Evolutionary conservation across 108 stramenopile genomes (phyloP).

Genomic region (Nitzschia inconspicua): DNA sequence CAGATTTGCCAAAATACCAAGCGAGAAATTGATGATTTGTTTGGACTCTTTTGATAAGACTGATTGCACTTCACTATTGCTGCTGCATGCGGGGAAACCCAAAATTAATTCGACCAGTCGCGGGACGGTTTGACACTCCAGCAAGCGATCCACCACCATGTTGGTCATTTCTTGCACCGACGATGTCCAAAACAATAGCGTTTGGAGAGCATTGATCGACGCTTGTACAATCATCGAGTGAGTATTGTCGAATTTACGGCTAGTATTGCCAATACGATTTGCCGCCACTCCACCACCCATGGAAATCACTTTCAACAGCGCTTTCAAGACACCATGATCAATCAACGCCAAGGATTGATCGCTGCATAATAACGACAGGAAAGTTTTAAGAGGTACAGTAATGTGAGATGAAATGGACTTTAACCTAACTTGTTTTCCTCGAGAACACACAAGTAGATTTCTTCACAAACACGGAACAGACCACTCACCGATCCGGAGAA

Average conservation of each 20-base stretch:
- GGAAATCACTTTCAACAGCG: conserved; percentile 21
- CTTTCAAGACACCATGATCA: conserved; percentile 26
- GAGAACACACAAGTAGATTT: not conserved
- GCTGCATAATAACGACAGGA: not conserved
- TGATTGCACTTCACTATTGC: not conserved
- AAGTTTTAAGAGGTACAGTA: not conserved
- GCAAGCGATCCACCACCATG: conserved; percentile 50
- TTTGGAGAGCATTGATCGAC: conserved; percentile 23
- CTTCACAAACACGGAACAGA: not conserved
- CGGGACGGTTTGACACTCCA: conserved; percentile 42
- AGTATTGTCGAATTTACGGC: not conserved
- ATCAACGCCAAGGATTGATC: conserved; percentile 21
- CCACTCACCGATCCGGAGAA: conserved; percentile 12
- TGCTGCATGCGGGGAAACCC: conserved; percentile 7
- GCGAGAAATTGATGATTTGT: conserved; percentile 57
- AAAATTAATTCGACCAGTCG: conserved; percentile 69
- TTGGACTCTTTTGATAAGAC: conserved; percentile 23
- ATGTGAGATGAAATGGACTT: no score
- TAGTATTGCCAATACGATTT: not conserved
- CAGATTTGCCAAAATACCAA: conserved; percentile 76
- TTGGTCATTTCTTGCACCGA: conserved; percentile 24
- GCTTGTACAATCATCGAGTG: not conserved
- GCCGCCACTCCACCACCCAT: not conserved
- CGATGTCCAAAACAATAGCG: conserved; percentile 29
- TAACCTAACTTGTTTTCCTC: not conserved